Base-by-base conservation (phyloP, 2,329 filamentous ascomycete species). In the Exophiala bonariae region DNA sequence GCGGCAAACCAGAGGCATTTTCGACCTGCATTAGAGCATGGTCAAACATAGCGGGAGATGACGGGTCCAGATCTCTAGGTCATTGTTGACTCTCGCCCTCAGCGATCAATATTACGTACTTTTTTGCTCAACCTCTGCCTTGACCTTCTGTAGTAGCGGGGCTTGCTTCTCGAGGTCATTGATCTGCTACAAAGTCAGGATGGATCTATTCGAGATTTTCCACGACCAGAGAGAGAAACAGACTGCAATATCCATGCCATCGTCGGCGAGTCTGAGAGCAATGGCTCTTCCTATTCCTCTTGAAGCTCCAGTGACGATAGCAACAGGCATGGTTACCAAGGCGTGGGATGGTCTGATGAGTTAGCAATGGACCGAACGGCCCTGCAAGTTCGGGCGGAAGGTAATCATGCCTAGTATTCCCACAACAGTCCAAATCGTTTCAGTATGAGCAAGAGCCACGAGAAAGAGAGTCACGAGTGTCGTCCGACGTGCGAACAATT, bases 181-280 rank as follows among this genome's bases (percentile, higher is more conserved):
- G 49, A 76, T 63, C 2, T 31, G 28, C n/a, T 31, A 31, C 9
- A n/a, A 31, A n/a, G n/a, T n/a, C n/a, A n/a, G n/a, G n/a, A n/a
- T n/a, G n/a, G n/a, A n/a, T n/a, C n/a, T n/a, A n/a, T n/a, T n/a
- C n/a, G n/a, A n/a, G n/a, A n/a, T n/a, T n/a, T n/a, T n/a, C n/a
- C n/a, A n/a, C n/a, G n/a, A n/a, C n/a, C n/a, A n/a, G n/a, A n/a
- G n/a, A n/a, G n/a, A n/a, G n/a, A 31, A 31, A 31, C 28, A 31
- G 28, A 31, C 28, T 9, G 69, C 69, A 8, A 76, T 59, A 28
- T 62, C 67, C 22, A 70, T 71, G 19, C 73, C 72, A 23, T 66
- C 57, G n/a, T 55, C 51, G 4, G 64, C 67, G 7, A 72, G 62
- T 8, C 59, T 59, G 18, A 66, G 58, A 8, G 67, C 65, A 4